Evolutionary conservation across 1,284 basidiomycete species (phyloP).

Genomic region (Trichosporon sp.): DNA sequence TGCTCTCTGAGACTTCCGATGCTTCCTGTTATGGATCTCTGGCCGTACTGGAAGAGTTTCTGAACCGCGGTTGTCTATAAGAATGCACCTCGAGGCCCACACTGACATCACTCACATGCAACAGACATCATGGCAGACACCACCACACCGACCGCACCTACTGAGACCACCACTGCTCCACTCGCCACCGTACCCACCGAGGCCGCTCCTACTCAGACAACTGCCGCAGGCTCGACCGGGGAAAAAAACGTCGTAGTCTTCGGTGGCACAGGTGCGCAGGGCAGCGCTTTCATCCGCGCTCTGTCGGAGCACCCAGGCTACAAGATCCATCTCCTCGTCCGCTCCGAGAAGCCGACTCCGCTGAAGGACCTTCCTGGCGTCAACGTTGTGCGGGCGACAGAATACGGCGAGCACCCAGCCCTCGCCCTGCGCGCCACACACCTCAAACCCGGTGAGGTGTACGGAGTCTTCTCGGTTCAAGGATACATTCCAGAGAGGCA

Average conservation of each 20-base stretch:
- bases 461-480: slow-evolving; percentile 28
- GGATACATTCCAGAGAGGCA: slow-evolving; percentile 22
- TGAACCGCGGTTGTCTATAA: neutral
- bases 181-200: neutral
- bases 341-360: slow-evolving; percentile 8
- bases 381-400: slow-evolving; percentile 17
- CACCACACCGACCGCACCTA: too few species aligned
- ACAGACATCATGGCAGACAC: neutral
- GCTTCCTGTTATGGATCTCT: neutral
- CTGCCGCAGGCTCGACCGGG: neutral
- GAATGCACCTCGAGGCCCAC: neutral
- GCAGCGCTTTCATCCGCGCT: slow-evolving; percentile 27
- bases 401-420: slow-evolving; percentile 27
- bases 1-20: too few species aligned
- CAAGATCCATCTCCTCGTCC: slow-evolving; percentile 25
- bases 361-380: slow-evolving; percentile 28
- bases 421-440: slow-evolving; percentile 19
- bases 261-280: slow-evolving; percentile 31
- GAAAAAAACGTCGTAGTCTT: slow-evolving; percentile 29
- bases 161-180: neutral
- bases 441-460: slow-evolving; percentile 19
- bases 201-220: neutral
- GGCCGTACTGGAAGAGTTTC: neutral
- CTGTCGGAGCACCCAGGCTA: slow-evolving; percentile 18
- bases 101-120: neutral